These are phyloP conservation scores for Eimeria falciformis DNA, from an alignment of 169 alveolate species.

Conservation along the genomic window DNA sequence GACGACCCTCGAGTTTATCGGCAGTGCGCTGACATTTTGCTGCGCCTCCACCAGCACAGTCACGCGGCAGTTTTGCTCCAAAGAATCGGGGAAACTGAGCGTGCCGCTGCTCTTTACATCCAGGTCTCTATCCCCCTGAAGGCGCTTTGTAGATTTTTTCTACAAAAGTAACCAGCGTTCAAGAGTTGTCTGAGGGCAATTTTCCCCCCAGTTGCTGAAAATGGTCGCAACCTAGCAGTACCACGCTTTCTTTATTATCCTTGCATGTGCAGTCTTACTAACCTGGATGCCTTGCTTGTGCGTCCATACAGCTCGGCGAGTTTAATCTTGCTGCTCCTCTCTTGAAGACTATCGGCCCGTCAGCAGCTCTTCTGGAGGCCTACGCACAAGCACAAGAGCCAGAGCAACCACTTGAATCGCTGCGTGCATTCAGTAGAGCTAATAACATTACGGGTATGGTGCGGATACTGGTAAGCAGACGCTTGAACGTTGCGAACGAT, in stretches of 20 bases:
- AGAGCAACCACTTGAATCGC: constrained; percentile 1
- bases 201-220: no score
- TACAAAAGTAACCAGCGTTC: no score
- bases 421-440: constrained; percentile 28
- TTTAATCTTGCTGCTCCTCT: constrained; percentile 6
- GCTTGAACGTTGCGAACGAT: background rate
- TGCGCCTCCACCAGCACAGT: constrained; percentile 23
- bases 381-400: constrained; percentile 20
- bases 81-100: background rate
- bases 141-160: no score
- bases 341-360: background rate
- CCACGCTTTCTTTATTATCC: no score
- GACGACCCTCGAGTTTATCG: constrained; percentile 1
- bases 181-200: no score
- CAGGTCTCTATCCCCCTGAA: background rate
- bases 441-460: background rate
- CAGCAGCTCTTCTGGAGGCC: background rate
- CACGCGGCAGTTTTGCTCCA: constrained; percentile 18
- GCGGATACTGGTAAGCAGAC: constrained; percentile 31
- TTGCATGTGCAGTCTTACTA: no score
- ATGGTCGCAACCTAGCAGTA: no score
- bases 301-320: constrained; percentile 16
- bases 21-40: background rate
- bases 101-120: constrained; percentile 2
- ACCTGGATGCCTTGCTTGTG: background rate